Evolutionary conservation across 306 rosid genomes (phyloP).

Genomic region (Quercus aquifolioides): DNA sequence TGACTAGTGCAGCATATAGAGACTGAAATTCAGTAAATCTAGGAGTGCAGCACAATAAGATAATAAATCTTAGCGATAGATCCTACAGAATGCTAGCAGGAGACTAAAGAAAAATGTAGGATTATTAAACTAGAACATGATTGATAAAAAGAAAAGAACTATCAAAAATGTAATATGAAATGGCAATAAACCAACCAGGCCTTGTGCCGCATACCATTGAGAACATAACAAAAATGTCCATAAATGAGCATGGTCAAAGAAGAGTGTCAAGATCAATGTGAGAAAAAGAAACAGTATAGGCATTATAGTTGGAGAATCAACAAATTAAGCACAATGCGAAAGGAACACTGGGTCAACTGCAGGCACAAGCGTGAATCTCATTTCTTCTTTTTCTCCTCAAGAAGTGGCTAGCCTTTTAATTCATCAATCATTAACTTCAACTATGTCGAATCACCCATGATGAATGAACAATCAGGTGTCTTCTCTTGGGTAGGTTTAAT

Average conservation of each 20-base stretch:
- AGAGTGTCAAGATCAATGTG: not conserved
- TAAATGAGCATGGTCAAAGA: not conserved
- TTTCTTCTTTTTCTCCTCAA: not conserved
- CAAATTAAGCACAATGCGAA: not conserved
- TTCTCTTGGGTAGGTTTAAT: not conserved
- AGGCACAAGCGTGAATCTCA: not conserved
- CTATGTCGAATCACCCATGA: not conserved
- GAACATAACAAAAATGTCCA: not conserved
- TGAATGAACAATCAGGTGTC: not conserved
- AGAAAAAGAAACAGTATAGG: not conserved
- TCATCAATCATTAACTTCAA: not conserved
- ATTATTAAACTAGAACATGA: not conserved
- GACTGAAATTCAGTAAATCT: not conserved
- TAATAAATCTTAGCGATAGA: not conserved
- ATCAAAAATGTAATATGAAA: not conserved
- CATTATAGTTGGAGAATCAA: not conserved
- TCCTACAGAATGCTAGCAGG: not conserved
- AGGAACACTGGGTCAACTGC: not conserved
- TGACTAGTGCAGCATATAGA: not conserved
- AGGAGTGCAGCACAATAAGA: not conserved
- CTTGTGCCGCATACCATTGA: not conserved
- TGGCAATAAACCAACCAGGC: not conserved
- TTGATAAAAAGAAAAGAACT: not conserved
- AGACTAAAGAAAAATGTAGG: not conserved
- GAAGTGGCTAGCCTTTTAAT: not conserved